Evolutionary conservation across 1,139 yeast genomes (phyloP).

Genomic region (Lodderomyces metapsilosis): DNA sequence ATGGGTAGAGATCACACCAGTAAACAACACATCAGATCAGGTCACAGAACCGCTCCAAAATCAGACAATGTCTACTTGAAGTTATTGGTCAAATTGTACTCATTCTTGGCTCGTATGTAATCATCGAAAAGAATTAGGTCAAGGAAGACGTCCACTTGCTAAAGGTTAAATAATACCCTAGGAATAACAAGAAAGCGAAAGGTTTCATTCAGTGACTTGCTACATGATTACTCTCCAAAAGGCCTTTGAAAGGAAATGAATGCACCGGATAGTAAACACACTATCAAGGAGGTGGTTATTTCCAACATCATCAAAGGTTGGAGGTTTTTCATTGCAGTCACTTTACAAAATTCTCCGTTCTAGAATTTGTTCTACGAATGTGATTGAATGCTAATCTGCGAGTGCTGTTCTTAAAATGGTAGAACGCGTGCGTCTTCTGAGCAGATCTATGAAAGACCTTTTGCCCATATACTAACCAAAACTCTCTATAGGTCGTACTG

Average conservation of each 20-base stretch:
- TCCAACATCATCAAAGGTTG: not conserved
- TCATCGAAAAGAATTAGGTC: not conserved
- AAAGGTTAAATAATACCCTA: not conserved
- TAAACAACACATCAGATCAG: conserved; percentile 93
- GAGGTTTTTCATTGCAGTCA: not conserved
- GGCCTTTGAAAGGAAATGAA: not conserved
- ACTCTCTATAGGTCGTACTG: conserved; percentile 81
- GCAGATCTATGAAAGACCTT: conserved; percentile 40
- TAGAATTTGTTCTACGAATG: not conserved
- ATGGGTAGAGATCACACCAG: conserved; percentile 99
- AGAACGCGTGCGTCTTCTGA: conserved; percentile 56
- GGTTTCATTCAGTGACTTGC: not conserved
- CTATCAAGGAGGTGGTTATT: conserved; percentile 8
- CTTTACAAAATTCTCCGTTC: conserved; percentile 1
- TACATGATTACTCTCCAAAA: not conserved
- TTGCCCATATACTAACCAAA: conserved; percentile 45
- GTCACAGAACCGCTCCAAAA: conserved; percentile 99
- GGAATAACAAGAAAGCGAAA: not conserved
- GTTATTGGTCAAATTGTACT: conserved; percentile 95
- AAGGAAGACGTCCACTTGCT: conserved; percentile 9
- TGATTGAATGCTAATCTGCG: conserved; percentile 44
- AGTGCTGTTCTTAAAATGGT: conserved; percentile 42
- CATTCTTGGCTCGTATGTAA: conserved; percentile 98
- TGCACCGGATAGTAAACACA: conserved; percentile 13
- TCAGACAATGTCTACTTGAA: conserved; percentile 98